Percentiles rank a stretch among this genome's conserved stretches.
phyloP scores from a whole-genome alignment of 2,329 filamentous ascomycete genomes.

The Fonsecaea nubica region DNA sequence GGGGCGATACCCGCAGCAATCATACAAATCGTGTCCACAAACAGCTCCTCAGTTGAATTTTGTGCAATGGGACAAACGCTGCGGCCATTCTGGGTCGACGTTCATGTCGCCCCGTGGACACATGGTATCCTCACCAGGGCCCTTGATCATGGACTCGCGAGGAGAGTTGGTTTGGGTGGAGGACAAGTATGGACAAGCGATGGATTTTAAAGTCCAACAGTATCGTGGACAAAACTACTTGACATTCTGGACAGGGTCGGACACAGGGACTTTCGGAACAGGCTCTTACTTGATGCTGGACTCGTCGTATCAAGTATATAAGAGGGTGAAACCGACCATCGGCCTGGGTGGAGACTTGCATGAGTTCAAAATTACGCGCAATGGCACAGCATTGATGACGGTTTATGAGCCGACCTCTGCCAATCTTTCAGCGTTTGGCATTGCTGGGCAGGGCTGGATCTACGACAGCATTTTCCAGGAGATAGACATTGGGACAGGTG shows the following conservation, averaged over 20 bases:
- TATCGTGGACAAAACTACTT: slow-evolving; percentile 54
- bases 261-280: slow-evolving; percentile 55
- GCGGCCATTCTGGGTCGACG: slow-evolving; percentile 48
- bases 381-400: slow-evolving; percentile 28
- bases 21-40: slow-evolving; percentile 24
- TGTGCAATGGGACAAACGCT: slow-evolving; percentile 42
- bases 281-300: slow-evolving; percentile 55
- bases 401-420: slow-evolving; percentile 20
- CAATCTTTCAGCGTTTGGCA: slow-evolving; percentile 19
- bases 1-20: slow-evolving; percentile 22
- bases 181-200: slow-evolving; percentile 47
- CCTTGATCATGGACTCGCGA: slow-evolving; percentile 53
- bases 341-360: slow-evolving; percentile 27
- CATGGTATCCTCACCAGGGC: slow-evolving; percentile 46
- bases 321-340: slow-evolving; percentile 12
- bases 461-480: slow-evolving; percentile 54
- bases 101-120: slow-evolving; percentile 52
- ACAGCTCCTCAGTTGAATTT: slow-evolving; percentile 39
- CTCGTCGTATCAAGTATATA: slow-evolving; percentile 7
- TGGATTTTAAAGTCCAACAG: slow-evolving; percentile 54
- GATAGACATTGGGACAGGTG: slow-evolving; percentile 52
- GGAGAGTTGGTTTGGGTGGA: slow-evolving; percentile 57
- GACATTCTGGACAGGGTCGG: slow-evolving; percentile 58
- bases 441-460: slow-evolving; percentile 44
- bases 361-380: slow-evolving; percentile 27